Evolutionary conservation across 2,329 filamentous ascomycete genomes (phyloP).

Genomic region (Fusarium musae): DNA sequence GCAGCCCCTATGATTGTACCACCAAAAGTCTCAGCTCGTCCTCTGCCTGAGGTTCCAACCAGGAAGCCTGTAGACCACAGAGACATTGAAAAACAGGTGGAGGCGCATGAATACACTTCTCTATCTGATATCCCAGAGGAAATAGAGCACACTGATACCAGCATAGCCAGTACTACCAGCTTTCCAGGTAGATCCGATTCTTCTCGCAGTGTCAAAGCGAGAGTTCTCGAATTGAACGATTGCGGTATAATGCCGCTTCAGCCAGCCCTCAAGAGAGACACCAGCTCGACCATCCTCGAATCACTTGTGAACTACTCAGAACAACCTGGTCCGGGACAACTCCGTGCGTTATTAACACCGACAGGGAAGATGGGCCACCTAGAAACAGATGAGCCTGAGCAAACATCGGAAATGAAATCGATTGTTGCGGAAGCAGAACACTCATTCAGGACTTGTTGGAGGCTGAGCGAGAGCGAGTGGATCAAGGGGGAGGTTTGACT

Average conservation of each 20-base stretch:
- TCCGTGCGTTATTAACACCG: background rate
- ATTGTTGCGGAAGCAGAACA: constrained; percentile 1
- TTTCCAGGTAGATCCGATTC: constrained; percentile 17
- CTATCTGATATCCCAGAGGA: constrained; percentile 41
- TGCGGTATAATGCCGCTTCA: background rate
- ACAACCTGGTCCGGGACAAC: background rate
- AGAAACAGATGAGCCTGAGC: background rate
- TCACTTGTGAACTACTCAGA: background rate
- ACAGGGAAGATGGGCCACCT: background rate
- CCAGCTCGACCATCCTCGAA: background rate
- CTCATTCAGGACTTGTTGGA: constrained; percentile 21
- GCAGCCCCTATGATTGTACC: background rate
- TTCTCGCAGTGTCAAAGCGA: background rate
- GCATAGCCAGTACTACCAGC: constrained; percentile 10
- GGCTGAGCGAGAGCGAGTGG: constrained; percentile 36
- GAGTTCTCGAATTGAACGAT: background rate
- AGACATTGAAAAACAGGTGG: constrained; percentile 9
- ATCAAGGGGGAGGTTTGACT: background rate
- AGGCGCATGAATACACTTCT: constrained; percentile 19
- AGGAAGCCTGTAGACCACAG: background rate
- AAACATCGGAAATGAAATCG: background rate
- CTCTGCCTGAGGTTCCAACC: constrained; percentile 38
- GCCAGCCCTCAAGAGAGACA: background rate
- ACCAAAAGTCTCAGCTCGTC: constrained; percentile 12
- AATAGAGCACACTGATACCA: constrained; percentile 22